Evolutionary conservation across 345 rosid species (phyloP).

Genomic region (Arabis hirsuta): DNA sequence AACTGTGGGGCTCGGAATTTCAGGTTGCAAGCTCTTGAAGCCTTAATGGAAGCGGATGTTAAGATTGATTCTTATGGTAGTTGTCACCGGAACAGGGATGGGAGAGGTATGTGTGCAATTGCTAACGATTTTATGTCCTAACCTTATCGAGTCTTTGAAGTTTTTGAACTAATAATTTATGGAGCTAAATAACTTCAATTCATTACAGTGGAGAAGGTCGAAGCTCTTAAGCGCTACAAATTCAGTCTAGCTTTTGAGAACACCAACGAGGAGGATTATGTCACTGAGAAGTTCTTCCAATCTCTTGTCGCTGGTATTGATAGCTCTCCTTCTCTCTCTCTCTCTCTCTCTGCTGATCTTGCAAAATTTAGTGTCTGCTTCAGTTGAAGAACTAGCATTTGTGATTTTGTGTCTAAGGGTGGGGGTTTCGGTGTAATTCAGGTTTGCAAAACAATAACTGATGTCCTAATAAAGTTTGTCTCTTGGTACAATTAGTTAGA

Average conservation of each 20-base stretch:
- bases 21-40: constrained; percentile 79
- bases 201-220: constrained; percentile 54
- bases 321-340: background rate
- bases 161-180: background rate
- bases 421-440: background rate
- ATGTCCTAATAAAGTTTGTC: background rate
- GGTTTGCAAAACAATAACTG: background rate
- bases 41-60: constrained; percentile 59
- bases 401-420: background rate
- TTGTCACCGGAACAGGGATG: constrained; percentile 79
- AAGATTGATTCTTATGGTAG: constrained; percentile 85
- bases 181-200: background rate
- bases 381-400: constrained; percentile 6
- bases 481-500: background rate
- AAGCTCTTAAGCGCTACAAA: constrained; percentile 80
- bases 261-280: constrained; percentile 98
- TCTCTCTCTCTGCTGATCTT: background rate
- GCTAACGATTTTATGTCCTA: constrained; percentile 1
- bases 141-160: constrained; percentile 8
- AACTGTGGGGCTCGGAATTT: constrained; percentile 86
- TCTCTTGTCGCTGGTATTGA: constrained; percentile 87
- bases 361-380: background rate
- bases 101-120: constrained; percentile 53
- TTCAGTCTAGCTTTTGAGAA: constrained; percentile 98
- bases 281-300: constrained; percentile 94